Conservation (phyloP, 768 basidiomycete species). For the Cystobasidium tubakii region DNA sequence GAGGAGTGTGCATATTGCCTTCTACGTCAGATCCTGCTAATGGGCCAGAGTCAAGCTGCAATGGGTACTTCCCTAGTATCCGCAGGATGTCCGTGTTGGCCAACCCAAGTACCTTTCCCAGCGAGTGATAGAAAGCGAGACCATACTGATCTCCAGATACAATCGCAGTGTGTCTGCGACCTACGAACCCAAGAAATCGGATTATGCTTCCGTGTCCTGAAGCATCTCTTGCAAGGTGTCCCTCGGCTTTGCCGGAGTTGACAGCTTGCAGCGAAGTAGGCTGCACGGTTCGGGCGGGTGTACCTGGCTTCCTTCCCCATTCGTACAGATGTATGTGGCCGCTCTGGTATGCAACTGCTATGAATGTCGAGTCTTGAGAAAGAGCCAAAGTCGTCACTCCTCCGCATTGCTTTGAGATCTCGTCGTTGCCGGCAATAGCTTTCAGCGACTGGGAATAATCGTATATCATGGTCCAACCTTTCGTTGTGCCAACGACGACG, state of each 20-base stretch:
- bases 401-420: constrained; percentile 60
- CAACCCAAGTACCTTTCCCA: constrained; percentile 89
- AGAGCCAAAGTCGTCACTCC: constrained; percentile 81
- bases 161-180: constrained; percentile 83
- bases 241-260: constrained; percentile 71
- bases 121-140: constrained; percentile 86
- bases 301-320: constrained; percentile 59
- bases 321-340: constrained; percentile 85
- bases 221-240: constrained; percentile 57
- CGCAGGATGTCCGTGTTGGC: constrained; percentile 90
- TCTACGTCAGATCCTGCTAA: background rate
- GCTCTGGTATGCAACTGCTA: constrained; percentile 76
- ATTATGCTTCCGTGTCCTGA: constrained; percentile 62
- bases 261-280: constrained; percentile 67
- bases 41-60: constrained; percentile 47
- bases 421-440: constrained; percentile 68
- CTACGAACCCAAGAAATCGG: constrained; percentile 75
- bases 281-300: constrained; percentile 58
- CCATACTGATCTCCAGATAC: constrained; percentile 85
- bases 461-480: constrained; percentile 72
- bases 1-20: background rate
- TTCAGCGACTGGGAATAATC: constrained; percentile 82
- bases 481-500: constrained; percentile 79
- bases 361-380: constrained; percentile 86
- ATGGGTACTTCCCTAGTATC: constrained; percentile 84